These are phyloP conservation scores for Hymenoscyphus fraxineus DNA, from an alignment of 2,329 filamentous ascomycete species.

Conservation along the genomic window DNA sequence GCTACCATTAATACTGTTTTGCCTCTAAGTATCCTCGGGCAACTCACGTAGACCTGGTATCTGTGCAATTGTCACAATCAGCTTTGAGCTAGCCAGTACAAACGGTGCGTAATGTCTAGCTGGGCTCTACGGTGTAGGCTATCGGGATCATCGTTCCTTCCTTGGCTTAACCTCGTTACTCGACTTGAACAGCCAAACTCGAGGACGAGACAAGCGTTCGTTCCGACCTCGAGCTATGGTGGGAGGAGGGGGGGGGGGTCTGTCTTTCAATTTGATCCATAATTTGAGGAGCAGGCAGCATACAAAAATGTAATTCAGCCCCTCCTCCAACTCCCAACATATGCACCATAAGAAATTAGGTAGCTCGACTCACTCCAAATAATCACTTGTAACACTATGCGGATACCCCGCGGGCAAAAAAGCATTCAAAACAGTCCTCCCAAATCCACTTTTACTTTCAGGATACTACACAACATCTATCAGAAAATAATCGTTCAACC, in stretches of 20 bases:
- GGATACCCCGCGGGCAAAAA: conserved; percentile 69
- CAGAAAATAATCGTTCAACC: neutral
- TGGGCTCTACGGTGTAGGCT: neutral
- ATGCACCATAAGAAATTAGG: neutral
- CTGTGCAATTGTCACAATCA: conserved; percentile 37
- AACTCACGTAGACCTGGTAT: conserved; percentile 64
- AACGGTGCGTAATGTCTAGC: too few species aligned
- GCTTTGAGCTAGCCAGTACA: neutral
- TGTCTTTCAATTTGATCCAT: too few species aligned
- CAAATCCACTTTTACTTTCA: conserved; percentile 26
- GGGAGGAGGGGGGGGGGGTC: too few species aligned
- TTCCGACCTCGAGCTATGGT: too few species aligned
- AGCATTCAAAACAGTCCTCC: conserved; percentile 46
- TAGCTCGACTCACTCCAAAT: conserved; percentile 53
- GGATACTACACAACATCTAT: conserved; percentile 19
- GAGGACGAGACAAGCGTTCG: too few species aligned
- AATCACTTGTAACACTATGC: conserved; percentile 66
- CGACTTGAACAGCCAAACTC: neutral
- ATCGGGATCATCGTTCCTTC: too few species aligned
- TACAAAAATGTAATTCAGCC: too few species aligned
- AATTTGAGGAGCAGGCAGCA: too few species aligned
- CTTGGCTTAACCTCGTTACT: neutral
- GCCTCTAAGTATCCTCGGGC: conserved; percentile 37
- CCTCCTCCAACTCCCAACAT: neutral
- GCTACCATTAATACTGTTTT: neutral